Evolutionary conservation across 345 rosid genomes (phyloP).

Genomic region (Leavenworthia alabamica): DNA sequence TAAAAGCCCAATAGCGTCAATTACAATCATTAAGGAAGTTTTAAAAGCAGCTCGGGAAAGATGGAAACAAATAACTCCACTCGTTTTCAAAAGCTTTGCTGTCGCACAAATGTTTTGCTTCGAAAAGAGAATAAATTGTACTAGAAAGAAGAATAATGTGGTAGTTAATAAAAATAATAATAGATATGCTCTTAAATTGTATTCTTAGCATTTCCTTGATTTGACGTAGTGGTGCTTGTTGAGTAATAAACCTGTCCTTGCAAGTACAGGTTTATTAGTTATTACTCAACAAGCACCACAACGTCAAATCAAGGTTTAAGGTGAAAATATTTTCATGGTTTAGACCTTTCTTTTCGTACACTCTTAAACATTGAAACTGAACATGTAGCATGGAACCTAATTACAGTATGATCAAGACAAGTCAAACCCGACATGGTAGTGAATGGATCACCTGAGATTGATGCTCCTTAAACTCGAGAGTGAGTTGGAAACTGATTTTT

Average conservation of each 20-base stretch:
- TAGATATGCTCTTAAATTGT: constrained; percentile 10
- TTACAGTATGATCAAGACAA: too few species aligned
- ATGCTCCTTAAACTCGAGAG: constrained; percentile 12
- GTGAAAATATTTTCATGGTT: too few species aligned
- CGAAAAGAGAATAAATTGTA: constrained; percentile 10
- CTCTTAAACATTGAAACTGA: too few species aligned
- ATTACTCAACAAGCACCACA: too few species aligned
- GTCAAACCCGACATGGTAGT: constrained; percentile 50
- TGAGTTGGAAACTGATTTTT: background rate
- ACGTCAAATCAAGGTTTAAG: too few species aligned
- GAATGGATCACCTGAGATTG: constrained; percentile 20
- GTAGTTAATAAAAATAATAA: constrained; percentile 6
- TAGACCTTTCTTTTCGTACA: too few species aligned
- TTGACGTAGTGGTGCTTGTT: constrained; percentile 9
- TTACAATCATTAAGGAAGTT: background rate
- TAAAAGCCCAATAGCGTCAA: constrained; percentile 9
- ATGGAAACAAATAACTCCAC: background rate
- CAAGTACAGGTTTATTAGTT: too few species aligned
- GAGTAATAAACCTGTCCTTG: constrained; percentile 17
- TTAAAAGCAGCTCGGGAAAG: background rate
- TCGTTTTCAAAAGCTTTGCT: background rate
- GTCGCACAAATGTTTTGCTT: background rate
- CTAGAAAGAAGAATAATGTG: background rate
- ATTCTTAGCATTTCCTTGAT: constrained; percentile 23
- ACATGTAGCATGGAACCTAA: too few species aligned